phyloP scores from a whole-genome alignment of 148 eudicot genomes.

The Vaccinium myrtillus region DNA sequence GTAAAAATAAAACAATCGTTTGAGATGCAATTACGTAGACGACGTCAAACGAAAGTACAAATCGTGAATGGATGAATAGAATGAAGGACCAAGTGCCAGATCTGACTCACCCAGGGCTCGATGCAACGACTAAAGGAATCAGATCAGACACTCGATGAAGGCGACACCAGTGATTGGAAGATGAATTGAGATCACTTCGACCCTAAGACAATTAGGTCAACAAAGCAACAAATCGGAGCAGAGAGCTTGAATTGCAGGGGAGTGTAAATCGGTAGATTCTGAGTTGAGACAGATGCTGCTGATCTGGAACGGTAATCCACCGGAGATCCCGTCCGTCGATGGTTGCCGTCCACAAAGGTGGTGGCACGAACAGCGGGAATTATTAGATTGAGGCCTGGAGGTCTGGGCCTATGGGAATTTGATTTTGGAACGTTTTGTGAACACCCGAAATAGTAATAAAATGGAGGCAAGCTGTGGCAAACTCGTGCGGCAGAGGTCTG shows the following conservation, averaged over 20 bases:
- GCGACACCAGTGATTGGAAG: background rate
- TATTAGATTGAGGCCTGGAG: background rate
- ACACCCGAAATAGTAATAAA: background rate
- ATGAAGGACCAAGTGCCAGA: background rate
- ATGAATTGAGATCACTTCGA: background rate
- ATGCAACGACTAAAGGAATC: background rate
- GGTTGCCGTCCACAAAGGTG: background rate
- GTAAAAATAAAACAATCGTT: background rate
- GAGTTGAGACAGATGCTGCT: background rate
- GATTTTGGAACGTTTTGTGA: background rate
- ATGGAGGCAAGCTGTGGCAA: background rate
- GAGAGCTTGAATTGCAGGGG: background rate
- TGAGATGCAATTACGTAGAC: background rate
- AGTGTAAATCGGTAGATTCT: background rate
- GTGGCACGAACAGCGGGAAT: background rate
- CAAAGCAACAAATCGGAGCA: background rate
- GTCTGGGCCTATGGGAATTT: background rate
- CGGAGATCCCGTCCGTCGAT: background rate
- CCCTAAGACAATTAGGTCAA: background rate
- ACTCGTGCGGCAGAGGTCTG: no score
- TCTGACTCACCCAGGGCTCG: background rate
- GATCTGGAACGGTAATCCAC: background rate
- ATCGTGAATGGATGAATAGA: background rate
- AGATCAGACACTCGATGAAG: background rate
- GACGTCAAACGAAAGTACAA: background rate